phyloP scores from a whole-genome alignment of 78 protist species.

The Dictyostelium brefeldianum region DNA sequence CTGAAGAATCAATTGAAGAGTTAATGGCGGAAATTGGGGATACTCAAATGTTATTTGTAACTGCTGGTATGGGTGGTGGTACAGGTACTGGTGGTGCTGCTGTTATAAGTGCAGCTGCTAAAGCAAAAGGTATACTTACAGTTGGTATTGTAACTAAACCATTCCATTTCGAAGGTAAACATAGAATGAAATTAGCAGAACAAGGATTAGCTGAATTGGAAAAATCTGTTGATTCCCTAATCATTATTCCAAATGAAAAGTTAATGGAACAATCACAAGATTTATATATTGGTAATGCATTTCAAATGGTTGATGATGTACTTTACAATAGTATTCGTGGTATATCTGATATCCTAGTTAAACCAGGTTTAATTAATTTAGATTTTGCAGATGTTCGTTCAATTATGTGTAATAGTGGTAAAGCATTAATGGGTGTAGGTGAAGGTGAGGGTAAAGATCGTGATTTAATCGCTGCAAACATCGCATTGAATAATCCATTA shows the following conservation, averaged over 20 bases:
- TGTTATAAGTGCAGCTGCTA: slow-evolving; percentile 83
- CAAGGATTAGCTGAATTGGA: slow-evolving; percentile 80
- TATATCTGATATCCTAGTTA: slow-evolving; percentile 88
- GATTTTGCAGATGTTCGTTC: slow-evolving; percentile 93
- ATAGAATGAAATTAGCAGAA: slow-evolving; percentile 80
- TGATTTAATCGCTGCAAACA: slow-evolving; percentile 69
- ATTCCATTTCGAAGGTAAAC: slow-evolving; percentile 87
- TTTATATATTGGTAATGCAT: slow-evolving; percentile 84
- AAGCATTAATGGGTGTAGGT: slow-evolving; percentile 88
- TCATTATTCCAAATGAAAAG: slow-evolving; percentile 90
- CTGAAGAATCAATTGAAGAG: slow-evolving; percentile 83
- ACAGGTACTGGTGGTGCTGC: slow-evolving; percentile 95
- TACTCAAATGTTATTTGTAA: slow-evolving; percentile 90
- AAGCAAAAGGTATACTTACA: slow-evolving; percentile 79
- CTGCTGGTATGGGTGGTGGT: slow-evolving; percentile 96
- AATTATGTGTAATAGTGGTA: slow-evolving; percentile 87
- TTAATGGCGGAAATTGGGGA: slow-evolving; percentile 66
- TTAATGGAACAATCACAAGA: slow-evolving; percentile 70
- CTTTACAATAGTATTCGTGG: slow-evolving; percentile 88
- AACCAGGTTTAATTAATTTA: slow-evolving; percentile 92
- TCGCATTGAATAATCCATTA: slow-evolving; percentile 85
- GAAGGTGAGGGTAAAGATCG: slow-evolving; percentile 83
- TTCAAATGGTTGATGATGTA: slow-evolving; percentile 89
- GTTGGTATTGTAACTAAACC: slow-evolving; percentile 90
- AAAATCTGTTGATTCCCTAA: slow-evolving; percentile 84